phyloP scores from a whole-genome alignment of 148 eudicot genomes.

The Nepenthes mirabilis region DNA sequence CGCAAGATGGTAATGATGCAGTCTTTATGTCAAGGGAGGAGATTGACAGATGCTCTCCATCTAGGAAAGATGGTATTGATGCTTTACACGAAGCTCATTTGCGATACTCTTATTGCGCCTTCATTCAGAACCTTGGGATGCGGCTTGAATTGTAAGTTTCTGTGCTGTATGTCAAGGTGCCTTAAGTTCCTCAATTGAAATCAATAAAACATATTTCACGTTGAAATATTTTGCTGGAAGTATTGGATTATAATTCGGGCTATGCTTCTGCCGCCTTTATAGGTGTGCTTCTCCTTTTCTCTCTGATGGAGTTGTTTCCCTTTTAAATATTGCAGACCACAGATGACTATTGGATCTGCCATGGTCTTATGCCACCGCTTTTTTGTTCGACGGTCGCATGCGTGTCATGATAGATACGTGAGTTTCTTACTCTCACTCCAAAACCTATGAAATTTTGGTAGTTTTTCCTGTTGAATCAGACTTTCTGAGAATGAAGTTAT shows the following conservation, averaged over 20 bases:
- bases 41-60: slow-evolving; percentile 82
- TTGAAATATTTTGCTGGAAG: not conserved
- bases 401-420: slow-evolving; percentile 93
- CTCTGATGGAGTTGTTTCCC: slow-evolving; percentile 1
- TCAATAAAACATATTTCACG: no score
- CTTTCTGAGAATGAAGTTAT: no score
- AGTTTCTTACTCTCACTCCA: slow-evolving; percentile 19
- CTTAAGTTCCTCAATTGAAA: no score
- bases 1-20: slow-evolving; percentile 44
- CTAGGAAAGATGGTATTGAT: slow-evolving; percentile 98
- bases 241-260: no score
- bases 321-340: slow-evolving; percentile 58
- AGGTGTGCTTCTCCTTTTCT: no score
- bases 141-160: slow-evolving; percentile 59
- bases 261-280: no score
- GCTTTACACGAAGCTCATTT: slow-evolving; percentile 52
- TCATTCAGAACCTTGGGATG: slow-evolving; percentile 77
- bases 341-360: slow-evolving; percentile 85
- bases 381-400: slow-evolving; percentile 85
- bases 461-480: no score
- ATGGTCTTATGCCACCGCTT: slow-evolving; percentile 98
- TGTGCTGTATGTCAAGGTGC: not conserved
- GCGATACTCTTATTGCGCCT: slow-evolving; percentile 87
- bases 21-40: slow-evolving; percentile 75
- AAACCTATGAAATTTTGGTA: no score